Conservation (phyloP, 2,329 filamentous ascomycete genomes). For the Phaeophleospora eucalypticola region DNA sequence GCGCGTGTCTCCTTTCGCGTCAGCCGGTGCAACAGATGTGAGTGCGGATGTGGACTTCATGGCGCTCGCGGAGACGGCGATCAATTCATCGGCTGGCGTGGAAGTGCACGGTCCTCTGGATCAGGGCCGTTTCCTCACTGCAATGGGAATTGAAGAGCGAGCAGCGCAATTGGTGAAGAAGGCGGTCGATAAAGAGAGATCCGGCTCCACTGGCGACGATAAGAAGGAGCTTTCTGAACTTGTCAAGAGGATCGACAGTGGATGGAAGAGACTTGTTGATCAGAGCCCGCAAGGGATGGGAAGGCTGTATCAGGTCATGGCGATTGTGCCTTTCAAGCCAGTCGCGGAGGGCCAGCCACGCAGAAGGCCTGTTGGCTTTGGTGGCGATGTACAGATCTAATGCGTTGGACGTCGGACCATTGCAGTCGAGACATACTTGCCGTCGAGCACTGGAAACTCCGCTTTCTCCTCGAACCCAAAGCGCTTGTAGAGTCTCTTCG, state of each 20-base stretch:
- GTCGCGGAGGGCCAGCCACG: constrained; percentile 60
- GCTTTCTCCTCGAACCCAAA: neutral
- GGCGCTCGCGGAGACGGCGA: constrained; percentile 76
- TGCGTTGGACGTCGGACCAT: neutral
- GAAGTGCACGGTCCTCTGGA: constrained; percentile 91
- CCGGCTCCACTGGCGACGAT: constrained; percentile 35
- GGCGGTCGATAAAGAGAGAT: constrained; percentile 31
- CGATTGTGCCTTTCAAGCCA: constrained; percentile 65
- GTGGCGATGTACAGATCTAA: constrained; percentile 55
- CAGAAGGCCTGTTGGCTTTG: constrained; percentile 84
- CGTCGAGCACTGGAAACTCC: neutral
- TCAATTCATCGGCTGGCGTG: constrained; percentile 69
- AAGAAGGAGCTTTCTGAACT: constrained; percentile 43
- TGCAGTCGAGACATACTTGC: neutral
- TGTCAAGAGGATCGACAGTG: constrained; percentile 61
- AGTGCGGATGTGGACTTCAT: constrained; percentile 92
- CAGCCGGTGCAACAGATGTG: constrained; percentile 80
- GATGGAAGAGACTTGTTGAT: constrained; percentile 82
- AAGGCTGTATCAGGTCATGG: constrained; percentile 87
- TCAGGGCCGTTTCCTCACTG: constrained; percentile 72
- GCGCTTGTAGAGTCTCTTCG: neutral
- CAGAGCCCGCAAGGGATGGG: constrained; percentile 83
- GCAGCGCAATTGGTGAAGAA: constrained; percentile 62
- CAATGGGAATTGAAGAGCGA: constrained; percentile 79
- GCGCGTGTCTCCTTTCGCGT: constrained; percentile 71